Base-by-base conservation (phyloP, 768 basidiomycete species). In the Serendipita sp. region DNA sequence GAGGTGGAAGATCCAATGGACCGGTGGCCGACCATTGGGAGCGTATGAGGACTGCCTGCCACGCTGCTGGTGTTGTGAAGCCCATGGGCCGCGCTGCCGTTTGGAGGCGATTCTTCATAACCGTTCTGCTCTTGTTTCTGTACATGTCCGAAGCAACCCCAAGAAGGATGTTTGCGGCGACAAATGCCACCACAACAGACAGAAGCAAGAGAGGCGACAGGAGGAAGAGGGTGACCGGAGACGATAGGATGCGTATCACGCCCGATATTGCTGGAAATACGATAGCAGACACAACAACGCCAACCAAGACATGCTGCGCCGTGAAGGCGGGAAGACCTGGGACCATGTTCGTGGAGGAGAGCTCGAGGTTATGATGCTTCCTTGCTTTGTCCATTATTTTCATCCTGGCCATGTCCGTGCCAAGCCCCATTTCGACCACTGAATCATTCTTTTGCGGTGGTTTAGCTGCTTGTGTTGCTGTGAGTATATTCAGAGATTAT, bases 41-140 rank as follows among this genome's bases (percentile, higher is more conserved):
- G 33, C 92, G 83, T 48, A 82, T 91, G 60, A 89, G 77, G 51
- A 90, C 87, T 0, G 86, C 91, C 69, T 93, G 89, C 93, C 93
- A 96, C 33, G 92, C 93, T 63, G 93, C 90, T 26, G 91, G 90
- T 2, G 91, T 91, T 3, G 90, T 90, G 75, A 96, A 95, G 2
- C 82, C 80, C 53, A 93, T 78, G 0, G 89, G 89, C 38, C 82
- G 81, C 17, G 89, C 84, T 0, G 85, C 82, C 63, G 75, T 73
- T 38, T 65, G 56, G 48, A 68, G n/a, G 60, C 63, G 64, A 64
- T 31, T 17, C 64, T 51, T 20, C 62, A 51, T 5, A 41, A 41
- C 41, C 60, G 60, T n/a, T 24, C 28, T 9, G 64, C 53, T 17
- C 64, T 43, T 11, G 48, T 61, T 9, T 16, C 61, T 58, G 41